Evolutionary conservation across 192 early-diverging fungal genomes (phyloP).

Genomic region (Irineochytrium annulatum): DNA sequence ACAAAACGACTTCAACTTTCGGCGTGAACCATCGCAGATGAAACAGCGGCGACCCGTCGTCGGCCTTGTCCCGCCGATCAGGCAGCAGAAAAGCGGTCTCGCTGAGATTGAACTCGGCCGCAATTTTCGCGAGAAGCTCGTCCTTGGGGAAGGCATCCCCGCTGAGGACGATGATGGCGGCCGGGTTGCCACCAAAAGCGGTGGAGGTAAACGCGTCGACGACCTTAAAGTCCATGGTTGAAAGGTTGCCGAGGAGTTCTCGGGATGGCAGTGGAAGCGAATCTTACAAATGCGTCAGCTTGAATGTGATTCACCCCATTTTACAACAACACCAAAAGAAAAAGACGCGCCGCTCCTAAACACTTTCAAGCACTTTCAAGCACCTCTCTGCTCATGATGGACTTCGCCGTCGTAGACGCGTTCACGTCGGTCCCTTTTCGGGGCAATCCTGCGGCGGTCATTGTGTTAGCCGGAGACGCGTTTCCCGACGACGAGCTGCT

Average conservation of each 20-base stretch:
- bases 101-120: slow-evolving; percentile 39
- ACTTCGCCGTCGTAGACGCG: slow-evolving; percentile 34
- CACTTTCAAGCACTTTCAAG: too few species aligned
- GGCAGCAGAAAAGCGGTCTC: slow-evolving; percentile 42
- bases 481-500: not conserved
- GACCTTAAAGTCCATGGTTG: too few species aligned
- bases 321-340: too few species aligned
- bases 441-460: not conserved
- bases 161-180: slow-evolving; percentile 7
- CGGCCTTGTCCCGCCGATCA: slow-evolving; percentile 3
- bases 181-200: slow-evolving; percentile 12
- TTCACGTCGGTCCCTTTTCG: not conserved
- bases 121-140: slow-evolving; percentile 4
- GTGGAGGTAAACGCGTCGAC: slow-evolving; percentile 7
- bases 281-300: too few species aligned
- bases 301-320: too few species aligned
- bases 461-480: not conserved
- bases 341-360: too few species aligned
- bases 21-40: slow-evolving; percentile 42
- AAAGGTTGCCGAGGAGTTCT: too few species aligned
- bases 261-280: too few species aligned
- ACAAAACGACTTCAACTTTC: slow-evolving; percentile 31
- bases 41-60: not conserved
- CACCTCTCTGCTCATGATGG: too few species aligned
- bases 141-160: slow-evolving; percentile 1